Base-by-base conservation (phyloP, 208 protist species). In the Leishmania guyanensis region DNA sequence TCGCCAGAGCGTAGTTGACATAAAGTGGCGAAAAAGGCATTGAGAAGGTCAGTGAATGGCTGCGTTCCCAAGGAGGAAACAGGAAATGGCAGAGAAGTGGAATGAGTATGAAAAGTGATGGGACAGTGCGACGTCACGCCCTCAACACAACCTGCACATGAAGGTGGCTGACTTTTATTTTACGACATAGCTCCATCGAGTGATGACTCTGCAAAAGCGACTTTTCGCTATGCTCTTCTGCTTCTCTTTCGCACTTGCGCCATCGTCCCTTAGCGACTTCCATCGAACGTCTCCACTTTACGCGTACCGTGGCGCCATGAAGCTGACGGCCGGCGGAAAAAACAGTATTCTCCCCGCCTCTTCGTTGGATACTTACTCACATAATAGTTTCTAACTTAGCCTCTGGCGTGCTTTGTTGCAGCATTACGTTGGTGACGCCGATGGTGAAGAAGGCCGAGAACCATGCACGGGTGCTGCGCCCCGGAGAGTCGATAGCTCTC, bases 401-500 rank as follows among this genome's bases (percentile, higher is more conserved):
- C 48, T n/a, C 72, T 46, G n/a, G 43, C 50, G 72, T 20, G 53
- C 72, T 20, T 46, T 20, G 33, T 39, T 14, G 72, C 6, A 39
- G n/a, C n/a, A 62, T 76, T 16, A 48, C 29, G 72, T 26, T 43
- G 36, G 73, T 48, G n/a, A 48, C 36, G 1, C 26, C 76, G 10
- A 85, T 83, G 74, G 88, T 89, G 29, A 88, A 89, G 56, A 88
- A 84, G 68, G 73, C 58, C 8, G 88, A 91, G 20, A 83, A 53
- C 72, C 80, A 81, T 56, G 86, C 80, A n/a, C 83, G 86, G 64
- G 84, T 96, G 78, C 84, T 96, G 85, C 84, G 82, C 56, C 78
- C 86, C 0, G 92, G 92, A 0, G 90, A 97, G 79, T 91, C 90
- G 29, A 89, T 87, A 50, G 83, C 92, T 69, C 82, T 97, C 26